A percentile compares a stretch with the other conserved stretches of the same genome.
These are phyloP conservation scores for Eucalyptus regnans DNA, from an alignment of 345 rosid species.

Conservation along the genomic window DNA sequence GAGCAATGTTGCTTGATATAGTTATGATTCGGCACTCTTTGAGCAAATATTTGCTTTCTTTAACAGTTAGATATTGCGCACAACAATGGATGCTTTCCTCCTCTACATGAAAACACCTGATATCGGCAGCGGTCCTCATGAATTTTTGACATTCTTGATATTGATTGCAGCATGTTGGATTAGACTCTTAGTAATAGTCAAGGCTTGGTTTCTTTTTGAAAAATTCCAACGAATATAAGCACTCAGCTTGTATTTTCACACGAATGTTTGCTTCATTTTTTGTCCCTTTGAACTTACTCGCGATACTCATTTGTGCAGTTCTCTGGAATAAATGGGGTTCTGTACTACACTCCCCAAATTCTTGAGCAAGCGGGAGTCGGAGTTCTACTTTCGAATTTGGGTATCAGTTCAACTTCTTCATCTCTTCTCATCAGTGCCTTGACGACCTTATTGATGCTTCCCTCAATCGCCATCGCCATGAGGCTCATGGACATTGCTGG, in stretches of 20 bases:
- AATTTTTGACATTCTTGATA: neutral
- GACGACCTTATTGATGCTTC: constrained; percentile 25
- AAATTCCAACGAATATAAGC: neutral
- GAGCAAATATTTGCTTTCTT: neutral
- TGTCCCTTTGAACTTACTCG: neutral
- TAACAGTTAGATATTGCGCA: neutral
- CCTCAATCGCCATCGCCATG: constrained; percentile 31
- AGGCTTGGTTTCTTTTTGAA: neutral
- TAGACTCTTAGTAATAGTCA: neutral
- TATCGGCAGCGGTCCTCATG: neutral
- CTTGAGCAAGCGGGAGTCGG: constrained; percentile 34
- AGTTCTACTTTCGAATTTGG: constrained; percentile 22
- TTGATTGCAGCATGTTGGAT: neutral
- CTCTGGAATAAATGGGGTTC: constrained; percentile 37
- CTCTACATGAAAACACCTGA: neutral
- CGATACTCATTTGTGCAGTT: neutral
- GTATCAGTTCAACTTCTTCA: constrained; percentile 20
- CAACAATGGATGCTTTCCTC: neutral
- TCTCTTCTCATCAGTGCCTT: constrained; percentile 21
- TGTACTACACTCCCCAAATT: constrained; percentile 37
- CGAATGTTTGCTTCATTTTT: neutral
- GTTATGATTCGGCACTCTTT: neutral
- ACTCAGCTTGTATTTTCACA: neutral
- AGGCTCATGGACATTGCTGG: constrained; percentile 38
- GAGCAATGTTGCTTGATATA: neutral